Evolutionary conservation across 805 yeast genomes (phyloP).

Genomic region (Lipomyces japonicus): DNA sequence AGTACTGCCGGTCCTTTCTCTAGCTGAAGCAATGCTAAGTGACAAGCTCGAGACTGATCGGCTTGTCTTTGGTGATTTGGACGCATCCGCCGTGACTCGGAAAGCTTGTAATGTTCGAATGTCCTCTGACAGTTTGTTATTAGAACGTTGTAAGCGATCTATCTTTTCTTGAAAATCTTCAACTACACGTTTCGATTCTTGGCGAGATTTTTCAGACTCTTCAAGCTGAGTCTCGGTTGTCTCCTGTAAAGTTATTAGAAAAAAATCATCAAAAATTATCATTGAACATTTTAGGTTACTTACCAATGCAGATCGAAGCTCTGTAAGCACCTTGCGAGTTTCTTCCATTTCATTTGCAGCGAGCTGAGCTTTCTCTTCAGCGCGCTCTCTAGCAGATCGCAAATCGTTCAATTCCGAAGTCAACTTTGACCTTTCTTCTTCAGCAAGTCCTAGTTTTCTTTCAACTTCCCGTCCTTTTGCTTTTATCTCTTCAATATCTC

Average conservation of each 20-base stretch:
- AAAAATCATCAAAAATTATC: not conserved
- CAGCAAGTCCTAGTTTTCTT: constrained; percentile 33
- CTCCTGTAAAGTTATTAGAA: constrained; percentile 9
- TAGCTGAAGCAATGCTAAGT: not conserved
- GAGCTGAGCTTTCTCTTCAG: constrained; percentile 28
- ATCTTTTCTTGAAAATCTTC: constrained; percentile 39
- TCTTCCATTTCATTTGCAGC: constrained; percentile 36
- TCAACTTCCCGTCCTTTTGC: constrained; percentile 44
- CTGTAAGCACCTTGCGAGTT: constrained; percentile 21
- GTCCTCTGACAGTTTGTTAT: constrained; percentile 37
- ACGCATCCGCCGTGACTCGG: constrained; percentile 21
- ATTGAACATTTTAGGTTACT: not conserved
- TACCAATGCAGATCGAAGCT: constrained; percentile 31
- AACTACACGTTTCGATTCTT: constrained; percentile 36
- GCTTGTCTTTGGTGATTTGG: not conserved
- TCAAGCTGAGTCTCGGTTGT: constrained; percentile 33
- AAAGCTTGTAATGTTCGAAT: constrained; percentile 34
- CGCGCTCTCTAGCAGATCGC: constrained; percentile 31
- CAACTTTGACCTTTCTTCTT: constrained; percentile 25
- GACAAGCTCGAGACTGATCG: constrained; percentile 17
- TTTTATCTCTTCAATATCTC: constrained; percentile 63
- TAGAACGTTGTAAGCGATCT: constrained; percentile 38
- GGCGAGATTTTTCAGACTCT: constrained; percentile 35
- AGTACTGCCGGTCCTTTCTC: not conserved
- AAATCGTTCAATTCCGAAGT: constrained; percentile 26